Conservation (phyloP, 2,329 filamentous ascomycete species). For the Cadophora malorum region DNA sequence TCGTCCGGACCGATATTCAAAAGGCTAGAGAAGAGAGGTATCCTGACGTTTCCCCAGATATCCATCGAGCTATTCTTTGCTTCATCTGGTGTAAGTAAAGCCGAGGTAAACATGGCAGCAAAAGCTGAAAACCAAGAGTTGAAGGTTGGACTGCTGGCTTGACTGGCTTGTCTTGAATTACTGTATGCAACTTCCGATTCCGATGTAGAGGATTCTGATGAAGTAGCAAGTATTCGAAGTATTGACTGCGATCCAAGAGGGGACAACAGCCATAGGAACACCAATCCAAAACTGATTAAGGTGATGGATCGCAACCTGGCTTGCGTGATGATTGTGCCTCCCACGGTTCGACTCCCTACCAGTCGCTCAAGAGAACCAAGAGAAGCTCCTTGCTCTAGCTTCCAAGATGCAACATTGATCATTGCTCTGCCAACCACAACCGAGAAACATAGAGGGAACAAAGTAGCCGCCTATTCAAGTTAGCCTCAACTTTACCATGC, state of each 20-base stretch:
- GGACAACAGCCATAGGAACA: slow-evolving; percentile 33
- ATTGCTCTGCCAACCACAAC: slow-evolving; percentile 33
- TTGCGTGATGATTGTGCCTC: slow-evolving; percentile 30
- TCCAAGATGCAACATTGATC: slow-evolving; percentile 32
- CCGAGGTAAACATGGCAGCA: slow-evolving; percentile 30
- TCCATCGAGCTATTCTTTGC: slow-evolving; percentile 32
- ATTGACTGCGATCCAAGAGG: slow-evolving; percentile 32
- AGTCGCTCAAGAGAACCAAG: slow-evolving; percentile 33
- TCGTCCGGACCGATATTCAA: slow-evolving; percentile 25
- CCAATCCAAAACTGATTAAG: slow-evolving; percentile 23
- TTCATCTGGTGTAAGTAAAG: slow-evolving; percentile 31
- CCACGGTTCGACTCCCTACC: slow-evolving; percentile 32
- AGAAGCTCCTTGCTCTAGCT: slow-evolving; percentile 27
- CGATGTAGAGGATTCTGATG: not conserved
- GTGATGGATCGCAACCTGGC: slow-evolving; percentile 26
- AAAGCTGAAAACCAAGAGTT: slow-evolving; percentile 35
- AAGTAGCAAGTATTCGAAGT: slow-evolving; percentile 30
- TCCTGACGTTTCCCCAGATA: slow-evolving; percentile 37
- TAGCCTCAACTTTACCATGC: not conserved
- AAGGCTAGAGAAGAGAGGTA: slow-evolving; percentile 34
- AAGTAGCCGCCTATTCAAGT: slow-evolving; percentile 29
- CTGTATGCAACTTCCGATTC: slow-evolving; percentile 25
- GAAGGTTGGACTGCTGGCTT: slow-evolving; percentile 26
- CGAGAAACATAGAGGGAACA: slow-evolving; percentile 35
- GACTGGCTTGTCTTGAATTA: slow-evolving; percentile 34